Conservation (phyloP, 352 stramenopile species). For the Globisporangium parvum region DNA sequence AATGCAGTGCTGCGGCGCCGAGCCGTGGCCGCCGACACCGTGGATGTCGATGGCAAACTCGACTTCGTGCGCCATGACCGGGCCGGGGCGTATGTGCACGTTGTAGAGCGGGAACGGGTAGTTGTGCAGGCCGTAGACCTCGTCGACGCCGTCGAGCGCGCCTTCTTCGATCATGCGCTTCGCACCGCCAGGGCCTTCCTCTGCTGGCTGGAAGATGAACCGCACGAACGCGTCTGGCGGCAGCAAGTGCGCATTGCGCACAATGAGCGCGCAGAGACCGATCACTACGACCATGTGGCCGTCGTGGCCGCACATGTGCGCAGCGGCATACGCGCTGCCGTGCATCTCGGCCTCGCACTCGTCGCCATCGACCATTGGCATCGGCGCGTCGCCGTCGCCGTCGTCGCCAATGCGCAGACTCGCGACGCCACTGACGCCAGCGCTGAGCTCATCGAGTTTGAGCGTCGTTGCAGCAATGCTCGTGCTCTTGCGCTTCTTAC, state of each 20-base stretch:
- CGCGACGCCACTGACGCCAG: too few relatives aligned
- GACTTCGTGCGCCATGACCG: constrained; percentile 90
- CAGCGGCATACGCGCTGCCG: constrained; percentile 21
- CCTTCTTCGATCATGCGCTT: constrained; percentile 93
- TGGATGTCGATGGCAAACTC: constrained; percentile 90
- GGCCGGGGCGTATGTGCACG: constrained; percentile 82
- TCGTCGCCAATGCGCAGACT: constrained; percentile 7
- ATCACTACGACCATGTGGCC: constrained; percentile 94
- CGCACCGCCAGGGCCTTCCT: constrained; percentile 89
- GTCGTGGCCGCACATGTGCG: constrained; percentile 95
- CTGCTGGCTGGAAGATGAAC: constrained; percentile 95
- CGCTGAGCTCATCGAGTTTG: too few relatives aligned
- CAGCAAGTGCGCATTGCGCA: constrained; percentile 62
- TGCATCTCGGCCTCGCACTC: constrained; percentile 17
- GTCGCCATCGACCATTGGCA: constrained; percentile 23
- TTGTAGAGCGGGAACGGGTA: constrained; percentile 85
- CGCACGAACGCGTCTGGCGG: constrained; percentile 77
- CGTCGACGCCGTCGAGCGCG: constrained; percentile 76
- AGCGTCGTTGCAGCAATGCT: background rate
- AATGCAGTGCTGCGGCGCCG: constrained; percentile 86
- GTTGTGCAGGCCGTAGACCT: constrained; percentile 93
- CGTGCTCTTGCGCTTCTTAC: constrained; percentile 68
- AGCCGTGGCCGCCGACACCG: constrained; percentile 92
- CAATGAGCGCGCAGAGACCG: constrained; percentile 79
- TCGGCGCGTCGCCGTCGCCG: constrained; percentile 14